A percentile compares a stretch with the other conserved stretches of the same genome.
phyloP scores from a whole-genome alignment of 1,284 basidiomycete species.

The Apiotrichum gracile region DNA sequence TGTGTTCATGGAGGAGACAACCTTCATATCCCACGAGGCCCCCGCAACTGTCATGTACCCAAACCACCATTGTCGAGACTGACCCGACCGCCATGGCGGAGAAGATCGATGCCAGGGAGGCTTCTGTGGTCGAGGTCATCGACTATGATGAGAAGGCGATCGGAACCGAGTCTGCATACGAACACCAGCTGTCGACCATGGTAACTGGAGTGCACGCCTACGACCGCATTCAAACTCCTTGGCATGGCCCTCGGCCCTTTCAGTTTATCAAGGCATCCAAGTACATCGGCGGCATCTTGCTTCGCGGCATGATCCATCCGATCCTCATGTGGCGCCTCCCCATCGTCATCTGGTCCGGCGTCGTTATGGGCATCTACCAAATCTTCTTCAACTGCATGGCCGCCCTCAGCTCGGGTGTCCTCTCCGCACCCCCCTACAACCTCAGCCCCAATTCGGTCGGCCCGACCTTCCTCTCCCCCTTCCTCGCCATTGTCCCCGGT shows the following conservation, averaged over 20 bases:
- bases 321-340: constrained; percentile 12
- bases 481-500: constrained; percentile 21
- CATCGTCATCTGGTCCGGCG: constrained; percentile 16
- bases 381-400: constrained; percentile 24
- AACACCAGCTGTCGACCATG: not conserved
- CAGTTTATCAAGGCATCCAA: constrained; percentile 6
- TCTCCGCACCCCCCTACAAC: constrained; percentile 21
- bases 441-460: constrained; percentile 19
- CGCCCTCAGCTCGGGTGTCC: constrained; percentile 17
- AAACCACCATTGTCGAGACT: not conserved
- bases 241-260: constrained; percentile 16
- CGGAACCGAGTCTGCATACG: not conserved
- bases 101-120: not conserved
- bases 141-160: not conserved
- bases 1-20: constrained; percentile 29
- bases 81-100: not conserved
- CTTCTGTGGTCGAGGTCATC: not conserved
- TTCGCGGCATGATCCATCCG: constrained; percentile 17
- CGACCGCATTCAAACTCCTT: constrained; percentile 8
- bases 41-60: not conserved
- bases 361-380: constrained; percentile 18
- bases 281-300: constrained; percentile 11
- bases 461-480: constrained; percentile 19
- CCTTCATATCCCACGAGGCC: constrained; percentile 7
- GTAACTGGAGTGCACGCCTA: not conserved